phyloP scores from a whole-genome alignment of 805 yeast species.

The Jamesozyma jinghongensis region DNA sequence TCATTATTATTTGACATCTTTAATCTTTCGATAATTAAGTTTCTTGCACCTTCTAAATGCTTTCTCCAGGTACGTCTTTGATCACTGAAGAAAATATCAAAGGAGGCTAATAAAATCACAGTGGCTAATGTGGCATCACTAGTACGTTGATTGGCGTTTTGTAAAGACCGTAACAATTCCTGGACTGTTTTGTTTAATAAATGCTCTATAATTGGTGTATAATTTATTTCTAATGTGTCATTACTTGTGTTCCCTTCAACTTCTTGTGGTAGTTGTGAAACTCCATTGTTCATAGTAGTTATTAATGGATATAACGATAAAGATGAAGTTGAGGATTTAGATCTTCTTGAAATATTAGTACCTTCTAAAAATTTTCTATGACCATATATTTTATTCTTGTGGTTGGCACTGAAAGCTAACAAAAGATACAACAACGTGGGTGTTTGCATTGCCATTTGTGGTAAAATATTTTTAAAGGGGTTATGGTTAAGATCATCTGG shows the following conservation, averaged over 20 bases:
- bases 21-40: slow-evolving; percentile 35
- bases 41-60: slow-evolving; percentile 60
- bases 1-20: slow-evolving; percentile 4
- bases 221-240: too few species aligned
- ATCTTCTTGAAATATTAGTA: background rate
- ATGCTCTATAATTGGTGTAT: slow-evolving; percentile 27
- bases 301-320: background rate
- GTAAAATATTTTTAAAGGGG: slow-evolving; percentile 58
- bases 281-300: too few species aligned
- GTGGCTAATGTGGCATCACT: slow-evolving; percentile 62
- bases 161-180: slow-evolving; percentile 44
- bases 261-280: too few species aligned
- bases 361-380: background rate
- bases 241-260: too few species aligned
- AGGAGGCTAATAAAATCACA: slow-evolving; percentile 49
- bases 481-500: slow-evolving; percentile 50
- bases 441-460: slow-evolving; percentile 55
- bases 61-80: slow-evolving; percentile 45
- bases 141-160: slow-evolving; percentile 43
- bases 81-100: slow-evolving; percentile 41
- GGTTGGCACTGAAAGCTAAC: slow-evolving; percentile 42
- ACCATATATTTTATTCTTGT: slow-evolving; percentile 23
- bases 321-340: background rate
- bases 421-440: slow-evolving; percentile 47
- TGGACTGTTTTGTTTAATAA: slow-evolving; percentile 48